Conservation (phyloP, 805 yeast genomes). For the Yamadazyma akitaensis region DNA sequence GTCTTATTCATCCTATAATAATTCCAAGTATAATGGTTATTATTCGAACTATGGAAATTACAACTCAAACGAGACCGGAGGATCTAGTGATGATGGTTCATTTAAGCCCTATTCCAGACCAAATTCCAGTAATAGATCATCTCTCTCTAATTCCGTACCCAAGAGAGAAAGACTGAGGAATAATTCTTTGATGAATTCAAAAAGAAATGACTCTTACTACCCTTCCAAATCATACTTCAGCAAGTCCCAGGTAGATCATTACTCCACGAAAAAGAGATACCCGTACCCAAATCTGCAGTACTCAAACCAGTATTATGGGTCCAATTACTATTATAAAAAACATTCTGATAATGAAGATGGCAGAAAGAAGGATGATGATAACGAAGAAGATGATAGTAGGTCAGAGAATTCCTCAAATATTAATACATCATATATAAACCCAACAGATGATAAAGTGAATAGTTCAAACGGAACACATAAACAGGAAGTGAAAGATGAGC, state of each 20-base stretch:
- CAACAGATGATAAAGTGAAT: background rate
- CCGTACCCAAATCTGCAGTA: background rate
- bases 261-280: conserved; percentile 12
- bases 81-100: background rate
- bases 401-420: too few species aligned
- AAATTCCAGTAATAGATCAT: conserved; percentile 17
- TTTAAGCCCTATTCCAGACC: conserved; percentile 10
- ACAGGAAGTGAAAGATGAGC: background rate
- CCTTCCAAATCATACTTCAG: conserved; percentile 19
- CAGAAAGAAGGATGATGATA: background rate
- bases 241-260: conserved; percentile 16
- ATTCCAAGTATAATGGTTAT: conserved; percentile 12
- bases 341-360: background rate
- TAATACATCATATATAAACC: background rate
- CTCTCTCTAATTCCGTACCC: conserved; percentile 23
- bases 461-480: background rate
- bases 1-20: conserved; percentile 11
- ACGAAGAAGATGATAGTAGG: background rate
- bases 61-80: conserved; percentile 8
- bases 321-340: conserved; percentile 3
- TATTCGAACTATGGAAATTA: conserved; percentile 22
- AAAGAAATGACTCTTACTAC: conserved; percentile 28
- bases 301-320: background rate
- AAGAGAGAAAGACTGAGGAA: conserved; percentile 13
- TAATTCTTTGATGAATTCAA: conserved; percentile 19